A percentile compares a stretch with the other conserved stretches of the same genome.
These are phyloP conservation scores for Apodospora peruviana DNA, from an alignment of 495 filamentous ascomycete genomes.

Conservation along the genomic window DNA sequence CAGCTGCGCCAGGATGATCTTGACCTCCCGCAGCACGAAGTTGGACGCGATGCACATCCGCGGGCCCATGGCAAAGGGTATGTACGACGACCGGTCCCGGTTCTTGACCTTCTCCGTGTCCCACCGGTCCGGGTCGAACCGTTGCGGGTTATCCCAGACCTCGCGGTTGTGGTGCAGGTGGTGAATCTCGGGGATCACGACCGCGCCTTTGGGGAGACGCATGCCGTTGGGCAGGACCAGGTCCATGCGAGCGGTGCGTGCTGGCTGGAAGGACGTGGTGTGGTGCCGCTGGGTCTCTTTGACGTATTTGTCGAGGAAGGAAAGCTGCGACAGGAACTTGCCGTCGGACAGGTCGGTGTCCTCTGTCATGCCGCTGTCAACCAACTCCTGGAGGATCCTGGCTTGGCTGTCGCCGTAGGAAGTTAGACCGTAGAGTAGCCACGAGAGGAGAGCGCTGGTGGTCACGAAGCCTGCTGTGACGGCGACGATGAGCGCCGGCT, in stretches of 20 bases:
- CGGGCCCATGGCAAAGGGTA: constrained; percentile 46
- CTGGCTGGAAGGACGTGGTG: constrained; percentile 51
- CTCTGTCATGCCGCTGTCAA: neutral
- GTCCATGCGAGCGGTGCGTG: constrained; percentile 44
- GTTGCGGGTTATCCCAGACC: constrained; percentile 45
- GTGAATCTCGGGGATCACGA: constrained; percentile 45
- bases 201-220: constrained; percentile 35
- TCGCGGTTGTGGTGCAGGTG: constrained; percentile 48
- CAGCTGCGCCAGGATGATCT: constrained; percentile 45
- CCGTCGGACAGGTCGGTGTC: neutral
- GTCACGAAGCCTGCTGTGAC: neutral
- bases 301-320: constrained; percentile 49
- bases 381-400: neutral
- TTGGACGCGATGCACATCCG: constrained; percentile 54
- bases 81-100: constrained; percentile 38
- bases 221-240: constrained; percentile 51
- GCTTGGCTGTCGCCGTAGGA: neutral
- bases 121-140: constrained; percentile 53
- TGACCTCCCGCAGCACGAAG: constrained; percentile 50
- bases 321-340: constrained; percentile 25
- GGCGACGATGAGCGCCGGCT: neutral
- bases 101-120: constrained; percentile 43
- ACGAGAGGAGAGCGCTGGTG: neutral
- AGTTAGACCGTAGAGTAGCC: neutral
- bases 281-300: constrained; percentile 54